Evolutionary conservation across 1,284 basidiomycete species (phyloP).

Genomic region (Leccinum ponderosum): DNA sequence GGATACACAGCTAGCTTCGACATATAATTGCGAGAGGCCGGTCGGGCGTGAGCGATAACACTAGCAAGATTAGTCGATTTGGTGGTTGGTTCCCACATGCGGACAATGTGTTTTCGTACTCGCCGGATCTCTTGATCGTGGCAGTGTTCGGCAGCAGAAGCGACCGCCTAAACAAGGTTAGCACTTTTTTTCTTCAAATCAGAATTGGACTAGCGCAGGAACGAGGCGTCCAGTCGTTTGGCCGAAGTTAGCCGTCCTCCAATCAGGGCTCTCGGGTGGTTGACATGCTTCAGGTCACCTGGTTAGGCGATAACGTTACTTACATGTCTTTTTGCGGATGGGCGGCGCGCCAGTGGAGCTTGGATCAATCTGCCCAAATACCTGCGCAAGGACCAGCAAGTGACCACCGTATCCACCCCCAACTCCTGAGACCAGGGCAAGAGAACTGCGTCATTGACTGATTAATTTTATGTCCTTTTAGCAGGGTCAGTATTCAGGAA

Average conservation of each 20-base stretch:
- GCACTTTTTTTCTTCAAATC: neutral
- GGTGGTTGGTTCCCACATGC: neutral
- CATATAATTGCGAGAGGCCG: neutral
- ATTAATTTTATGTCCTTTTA: neutral
- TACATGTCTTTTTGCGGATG: neutral
- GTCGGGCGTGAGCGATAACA: neutral
- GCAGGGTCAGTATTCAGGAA: neutral
- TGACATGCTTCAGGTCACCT: neutral
- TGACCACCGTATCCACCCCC: neutral
- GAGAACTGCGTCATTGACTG: neutral
- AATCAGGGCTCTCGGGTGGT: neutral
- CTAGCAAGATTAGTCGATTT: neutral
- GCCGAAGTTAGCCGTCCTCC: neutral
- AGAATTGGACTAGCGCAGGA: conserved; percentile 1
- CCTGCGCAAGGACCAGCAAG: neutral
- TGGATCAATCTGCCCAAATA: neutral
- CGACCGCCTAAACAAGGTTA: neutral
- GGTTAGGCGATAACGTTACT: neutral
- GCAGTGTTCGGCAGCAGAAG: neutral
- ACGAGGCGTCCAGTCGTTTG: neutral
- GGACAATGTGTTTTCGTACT: conserved; percentile 1
- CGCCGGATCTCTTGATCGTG: neutral
- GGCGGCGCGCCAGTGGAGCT: neutral
- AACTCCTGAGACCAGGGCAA: neutral
- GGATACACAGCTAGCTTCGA: neutral